Base-by-base conservation (phyloP, 331 rosid species). In the Quercus tomentella region DNA sequence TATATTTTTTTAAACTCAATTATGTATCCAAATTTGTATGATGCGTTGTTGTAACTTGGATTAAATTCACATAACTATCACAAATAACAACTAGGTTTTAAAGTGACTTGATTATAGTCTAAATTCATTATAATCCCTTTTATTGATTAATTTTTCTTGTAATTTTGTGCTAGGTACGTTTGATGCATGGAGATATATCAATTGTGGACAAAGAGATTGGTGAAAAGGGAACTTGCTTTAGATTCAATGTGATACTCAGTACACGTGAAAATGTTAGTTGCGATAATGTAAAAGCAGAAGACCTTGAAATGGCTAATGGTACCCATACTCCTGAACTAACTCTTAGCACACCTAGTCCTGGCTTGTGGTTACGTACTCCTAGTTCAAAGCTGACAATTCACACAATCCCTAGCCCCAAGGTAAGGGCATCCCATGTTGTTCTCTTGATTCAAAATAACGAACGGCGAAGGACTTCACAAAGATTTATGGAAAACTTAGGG, bases 151-250 rank as follows among this genome's bases (percentile, higher is more conserved):
- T 26, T 26, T 14, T 31, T 22, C 15, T 17, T 33, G 14, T 17
- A 26, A 26, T 18, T 80, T 73, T 85, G 56, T 51, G 56, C 26
- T 67, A 94, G 97, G 98, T 92, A 60, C 92, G 89, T 41, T 82
- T 92, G 82, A 94, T 94, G 98, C 91, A 87, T 78, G 97, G 97
- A 30, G 94, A 92, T 21, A 90, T 92, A 78, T 79, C 56, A 70
- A 89, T 94, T 73, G 76, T 88, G 60, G 97, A 94, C 61, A 94
- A 94, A 81, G 94, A 85, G 54, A 74, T 74, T 0, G 96, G 90
- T 1, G 89, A 91, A 77, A 84, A 77, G 55, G 98, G 97, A 60
- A 83, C 92, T 14, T 91, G 97, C 80, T 89, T 94, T 75, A 92
- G 81, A 77, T 94, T 94, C 82, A 91, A 81, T 82, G 91, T 90